Base-by-base conservation (phyloP, 2,329 filamentous ascomycete genomes). In the Helminthosporium solani region DNA sequence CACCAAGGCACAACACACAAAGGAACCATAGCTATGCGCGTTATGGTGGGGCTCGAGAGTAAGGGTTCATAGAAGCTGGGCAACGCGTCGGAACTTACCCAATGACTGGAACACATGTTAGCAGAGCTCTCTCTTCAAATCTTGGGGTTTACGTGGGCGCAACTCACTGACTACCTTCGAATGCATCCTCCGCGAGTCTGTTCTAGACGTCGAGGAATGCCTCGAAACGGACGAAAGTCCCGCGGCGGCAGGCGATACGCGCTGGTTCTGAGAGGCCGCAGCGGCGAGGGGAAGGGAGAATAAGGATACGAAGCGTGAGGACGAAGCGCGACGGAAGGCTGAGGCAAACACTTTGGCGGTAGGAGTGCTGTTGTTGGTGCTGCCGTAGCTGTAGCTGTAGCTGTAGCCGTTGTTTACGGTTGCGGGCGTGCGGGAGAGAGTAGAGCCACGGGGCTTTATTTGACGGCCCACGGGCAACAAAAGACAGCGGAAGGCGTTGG, bases 281-380 rank as follows among this genome's bases (percentile, higher is more conserved):
- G 83, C 85, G 67, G 89, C 80, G 54, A 88, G 82, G 56, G 91
- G 81, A 60, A 90, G 81, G 63, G 83, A 79, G 63, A 86, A 78
- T 71, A 86, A 82, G 61, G 88, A 87, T 74, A 87, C 83, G 66
- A 95, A 78, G 67, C 87, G 74, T 50, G 74, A 70, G 52, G 71
- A 71, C 61, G 77, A 72, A 52, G 76, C 83, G 70, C 88, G 84
- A 75, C 83, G 82, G 62, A 92, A 83, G 57, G 82, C 78, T 72
- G 86, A 90, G 78, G 89, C 89, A 81, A 95, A 96, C 92, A 96
- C 82, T 78, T 91, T 96, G 88, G 76, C 86, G 83, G 78, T 78
- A 6, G 28, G 28, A 12, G 28, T 57, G 43, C 49, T 44, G 47
- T 46, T 52, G 20, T 28, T 35, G 40, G 37, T 43, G 40, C 41